Percentiles rank a stretch among this genome's conserved stretches.
These are phyloP conservation scores for Microbotryum intermedium DNA, from an alignment of 1,284 basidiomycete genomes.

Conservation along the genomic window DNA sequence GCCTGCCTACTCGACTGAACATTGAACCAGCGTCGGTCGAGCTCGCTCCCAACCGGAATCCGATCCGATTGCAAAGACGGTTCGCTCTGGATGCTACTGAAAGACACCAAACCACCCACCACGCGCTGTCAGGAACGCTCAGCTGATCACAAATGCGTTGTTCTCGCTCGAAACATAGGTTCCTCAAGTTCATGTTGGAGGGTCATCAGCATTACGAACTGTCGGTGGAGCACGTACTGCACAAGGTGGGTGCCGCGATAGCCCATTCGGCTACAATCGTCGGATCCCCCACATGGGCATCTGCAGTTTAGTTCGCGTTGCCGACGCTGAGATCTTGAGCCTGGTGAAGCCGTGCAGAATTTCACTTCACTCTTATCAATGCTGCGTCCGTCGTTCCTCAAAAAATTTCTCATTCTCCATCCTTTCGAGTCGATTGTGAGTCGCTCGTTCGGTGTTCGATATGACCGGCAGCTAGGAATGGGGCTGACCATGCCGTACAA, in stretches of 20 bases:
- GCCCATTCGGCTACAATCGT: too few relatives aligned
- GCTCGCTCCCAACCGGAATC: not conserved
- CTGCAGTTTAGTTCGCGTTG: too few relatives aligned
- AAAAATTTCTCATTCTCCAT: constrained; percentile 41
- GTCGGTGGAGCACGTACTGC: constrained; percentile 42
- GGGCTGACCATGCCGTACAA: not conserved
- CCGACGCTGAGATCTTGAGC: too few relatives aligned
- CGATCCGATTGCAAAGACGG: too few relatives aligned
- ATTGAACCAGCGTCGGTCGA: not conserved
- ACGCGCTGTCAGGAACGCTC: too few relatives aligned
- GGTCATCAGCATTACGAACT: constrained; percentile 44
- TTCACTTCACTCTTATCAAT: constrained; percentile 43
- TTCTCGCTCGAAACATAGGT: constrained; percentile 18
- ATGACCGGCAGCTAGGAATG: not conserved
- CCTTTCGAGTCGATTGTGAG: constrained; percentile 36
- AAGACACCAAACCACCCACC: too few relatives aligned
- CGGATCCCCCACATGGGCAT: too few relatives aligned
- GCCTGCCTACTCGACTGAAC: not conserved
- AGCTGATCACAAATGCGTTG: not conserved
- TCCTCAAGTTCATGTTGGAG: constrained; percentile 41
- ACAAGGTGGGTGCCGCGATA: constrained; percentile 5
- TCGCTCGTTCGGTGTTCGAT: not conserved
- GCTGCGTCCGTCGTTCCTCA: constrained; percentile 42
- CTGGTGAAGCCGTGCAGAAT: constrained; percentile 33
- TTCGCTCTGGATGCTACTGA: too few relatives aligned